Conservation (phyloP, 495 filamentous ascomycete genomes). For the Xylaria grammica region DNA sequence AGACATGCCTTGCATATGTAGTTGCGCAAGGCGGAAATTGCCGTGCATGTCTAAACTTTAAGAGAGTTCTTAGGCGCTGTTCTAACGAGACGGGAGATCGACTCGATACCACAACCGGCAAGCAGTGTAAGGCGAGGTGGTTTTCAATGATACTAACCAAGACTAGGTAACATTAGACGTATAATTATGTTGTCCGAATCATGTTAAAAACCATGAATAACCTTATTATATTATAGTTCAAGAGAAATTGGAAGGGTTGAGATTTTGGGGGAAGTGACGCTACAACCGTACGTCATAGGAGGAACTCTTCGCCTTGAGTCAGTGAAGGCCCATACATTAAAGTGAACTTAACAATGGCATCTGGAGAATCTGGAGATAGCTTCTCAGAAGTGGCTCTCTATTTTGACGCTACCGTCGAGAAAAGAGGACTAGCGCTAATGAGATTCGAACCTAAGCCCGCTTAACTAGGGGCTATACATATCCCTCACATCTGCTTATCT, state of each 20-base stretch:
- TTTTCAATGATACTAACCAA: not conserved
- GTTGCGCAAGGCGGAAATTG: conserved; percentile 1
- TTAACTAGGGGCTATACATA: no score
- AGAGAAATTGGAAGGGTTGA: not conserved
- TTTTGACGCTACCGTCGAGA: not conserved
- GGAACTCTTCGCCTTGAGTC: not conserved
- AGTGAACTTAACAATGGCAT: not conserved
- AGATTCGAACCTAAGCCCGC: no score
- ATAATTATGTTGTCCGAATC: not conserved
- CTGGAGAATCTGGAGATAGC: conserved; percentile 9
- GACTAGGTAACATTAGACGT: no score
- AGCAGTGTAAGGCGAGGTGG: not conserved
- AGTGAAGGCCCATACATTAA: not conserved
- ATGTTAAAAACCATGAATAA: not conserved
- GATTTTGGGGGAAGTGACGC: not conserved
- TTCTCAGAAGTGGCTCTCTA: not conserved
- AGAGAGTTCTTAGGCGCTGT: not conserved
- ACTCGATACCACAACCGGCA: not conserved
- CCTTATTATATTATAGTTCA: not conserved
- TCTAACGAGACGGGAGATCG: conserved; percentile 3
- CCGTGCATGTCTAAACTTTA: not conserved
- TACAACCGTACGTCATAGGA: not conserved
- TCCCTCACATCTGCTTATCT: no score
- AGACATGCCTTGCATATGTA: not conserved
- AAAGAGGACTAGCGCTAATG: not conserved